Base-by-base conservation (phyloP, 2,329 filamentous ascomycete genomes). In the Didymellaceae sp. region DNA sequence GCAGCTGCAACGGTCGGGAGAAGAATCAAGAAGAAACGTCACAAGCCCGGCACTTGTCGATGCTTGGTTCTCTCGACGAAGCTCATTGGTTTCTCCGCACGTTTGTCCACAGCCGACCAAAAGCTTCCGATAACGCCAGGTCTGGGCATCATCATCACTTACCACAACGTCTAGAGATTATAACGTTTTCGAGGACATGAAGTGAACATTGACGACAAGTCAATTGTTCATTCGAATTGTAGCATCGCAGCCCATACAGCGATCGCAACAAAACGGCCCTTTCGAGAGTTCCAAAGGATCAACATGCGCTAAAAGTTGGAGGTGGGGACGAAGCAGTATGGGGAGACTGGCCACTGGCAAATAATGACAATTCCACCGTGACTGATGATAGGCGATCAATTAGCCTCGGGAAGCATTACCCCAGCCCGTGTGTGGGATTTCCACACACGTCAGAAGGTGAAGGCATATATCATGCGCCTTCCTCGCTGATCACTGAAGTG, bases 31-130 rank as follows among this genome's bases (percentile, higher is more conserved):
- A 39, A 44, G 28, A 20, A 48, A 45, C 50, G 50, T 48, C 45
- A 47, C 50, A 21, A 45, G 30, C 28, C n/a, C 50, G 44, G 50
- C 50, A 41, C 50, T 48, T 49, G 25, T 17, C 21, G 45, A 58
- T 57, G 59, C 57, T 62, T 62, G 52, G 45, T 53, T 32, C 40
- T 30, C 20, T 45, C 44, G 39, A 40, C 39, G 22, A 40, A 28
- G 35, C 30, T 37, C 42, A 57, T 59, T 57, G 54, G 46, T 16
- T 38, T 43, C 48, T 40, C 48, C 42, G 38, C 45, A 42, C 37
- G 30, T 31, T 31, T 37, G 26, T 18, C 26, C 39, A 2, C 31
- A 38, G 6, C 24, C 37, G 42, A 42, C 32, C 37, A 26, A 52
- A 40, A 42, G 42, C 42, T 46, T 46, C 38, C 35, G 20, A 38